These are phyloP conservation scores for Mentha longifolia DNA, from an alignment of 257 asterid genomes.

Conservation along the genomic window DNA sequence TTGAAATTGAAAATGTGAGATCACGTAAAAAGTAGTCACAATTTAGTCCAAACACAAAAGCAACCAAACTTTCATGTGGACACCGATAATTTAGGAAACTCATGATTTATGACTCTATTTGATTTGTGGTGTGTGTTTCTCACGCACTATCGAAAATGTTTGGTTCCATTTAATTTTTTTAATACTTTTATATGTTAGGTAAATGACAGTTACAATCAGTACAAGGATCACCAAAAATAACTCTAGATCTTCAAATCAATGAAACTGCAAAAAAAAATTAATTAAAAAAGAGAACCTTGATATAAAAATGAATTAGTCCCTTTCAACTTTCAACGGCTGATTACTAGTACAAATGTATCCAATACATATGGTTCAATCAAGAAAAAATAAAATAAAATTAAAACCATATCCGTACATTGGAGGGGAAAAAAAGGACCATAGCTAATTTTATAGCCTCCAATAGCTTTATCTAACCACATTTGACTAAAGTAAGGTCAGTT, in stretches of 20 bases:
- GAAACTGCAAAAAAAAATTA: not conserved
- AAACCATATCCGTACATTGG: too few species aligned
- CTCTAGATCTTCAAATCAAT: not conserved
- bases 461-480: too few species aligned
- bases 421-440: too few species aligned
- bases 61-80: constrained; percentile 24
- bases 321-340: too few species aligned
- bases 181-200: not conserved
- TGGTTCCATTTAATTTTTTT: not conserved
- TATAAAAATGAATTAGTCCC: not conserved
- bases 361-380: too few species aligned
- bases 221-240: not conserved
- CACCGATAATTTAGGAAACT: not conserved
- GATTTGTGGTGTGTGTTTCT: constrained; percentile 25
- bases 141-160: not conserved
- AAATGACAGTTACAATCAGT: constrained; percentile 6
- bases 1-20: not conserved
- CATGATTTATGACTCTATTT: not conserved
- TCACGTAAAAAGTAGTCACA: not conserved
- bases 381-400: too few species aligned
- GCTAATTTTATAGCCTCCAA: too few species aligned
- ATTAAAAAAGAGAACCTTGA: not conserved
- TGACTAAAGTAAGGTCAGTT: too few species aligned
- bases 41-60: constrained; percentile 6
- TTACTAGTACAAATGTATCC: too few species aligned